Percentiles rank a stretch among this genome's conserved stretches.
These are phyloP conservation scores for Naganishia sp. DNA, from an alignment of 1,284 basidiomycete species.

Conservation along the genomic window DNA sequence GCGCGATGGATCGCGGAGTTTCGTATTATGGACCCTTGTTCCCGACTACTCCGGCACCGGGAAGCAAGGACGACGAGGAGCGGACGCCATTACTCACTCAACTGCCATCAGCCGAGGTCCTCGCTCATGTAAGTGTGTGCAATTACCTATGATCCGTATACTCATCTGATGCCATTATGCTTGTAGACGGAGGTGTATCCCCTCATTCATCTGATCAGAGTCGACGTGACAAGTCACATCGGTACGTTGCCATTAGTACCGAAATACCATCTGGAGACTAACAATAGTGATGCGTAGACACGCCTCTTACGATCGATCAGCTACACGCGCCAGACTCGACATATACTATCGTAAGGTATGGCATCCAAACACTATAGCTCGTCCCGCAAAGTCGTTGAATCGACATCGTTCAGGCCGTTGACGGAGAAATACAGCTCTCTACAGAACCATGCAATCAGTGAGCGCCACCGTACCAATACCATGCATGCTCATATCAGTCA, in stretches of 20 bases:
- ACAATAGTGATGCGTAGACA: conserved; percentile 58
- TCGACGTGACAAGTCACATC: conserved; percentile 54
- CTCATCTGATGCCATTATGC: too few species aligned
- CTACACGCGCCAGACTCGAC: conserved; percentile 78
- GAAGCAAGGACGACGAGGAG: conserved; percentile 29
- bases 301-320: conserved; percentile 73
- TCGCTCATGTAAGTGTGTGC: conserved; percentile 23
- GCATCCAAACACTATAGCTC: background rate
- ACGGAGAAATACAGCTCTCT: conserved; percentile 52
- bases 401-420: conserved; percentile 41
- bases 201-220: conserved; percentile 53
- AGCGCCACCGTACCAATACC: conserved; percentile 53
- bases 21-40: conserved; percentile 20
- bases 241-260: conserved; percentile 36
- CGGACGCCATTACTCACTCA: conserved; percentile 26
- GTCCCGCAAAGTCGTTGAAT: background rate
- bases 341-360: conserved; percentile 70
- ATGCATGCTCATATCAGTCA: conserved; percentile 58
- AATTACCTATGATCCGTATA: background rate
- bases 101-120: conserved; percentile 28
- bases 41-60: conserved; percentile 20
- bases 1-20: conserved; percentile 7
- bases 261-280: too few species aligned
- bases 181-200: conserved; percentile 50
- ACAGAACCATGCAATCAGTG: conserved; percentile 51